Conservation (phyloP, 1,284 basidiomycete species). For the Tilletia indica region DNA sequence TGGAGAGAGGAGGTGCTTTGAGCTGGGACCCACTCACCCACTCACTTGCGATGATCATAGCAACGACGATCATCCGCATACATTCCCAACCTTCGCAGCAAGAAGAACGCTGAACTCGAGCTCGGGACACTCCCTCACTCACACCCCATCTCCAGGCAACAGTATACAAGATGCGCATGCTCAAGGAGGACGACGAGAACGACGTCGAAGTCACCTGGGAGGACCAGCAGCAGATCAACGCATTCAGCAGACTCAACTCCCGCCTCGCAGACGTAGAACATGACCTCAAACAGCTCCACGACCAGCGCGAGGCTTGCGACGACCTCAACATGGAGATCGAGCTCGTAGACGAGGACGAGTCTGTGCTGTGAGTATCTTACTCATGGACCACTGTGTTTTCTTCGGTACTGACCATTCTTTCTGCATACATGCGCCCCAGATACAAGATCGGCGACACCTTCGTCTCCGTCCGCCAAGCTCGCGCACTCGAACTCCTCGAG, state of each 20-base stretch:
- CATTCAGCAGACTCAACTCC: slow-evolving; percentile 86
- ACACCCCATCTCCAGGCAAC: background rate
- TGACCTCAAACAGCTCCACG: slow-evolving; percentile 70
- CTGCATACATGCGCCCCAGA: slow-evolving; percentile 2
- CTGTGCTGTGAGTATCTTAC: slow-evolving; percentile 24
- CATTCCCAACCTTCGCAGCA: background rate
- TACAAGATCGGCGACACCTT: slow-evolving; percentile 91
- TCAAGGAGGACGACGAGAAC: slow-evolving; percentile 63
- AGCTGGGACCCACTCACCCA: too few relatives aligned
- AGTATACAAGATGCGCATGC: slow-evolving; percentile 10
- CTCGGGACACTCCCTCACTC: background rate
- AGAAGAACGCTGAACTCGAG: background rate
- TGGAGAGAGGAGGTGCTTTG: background rate
- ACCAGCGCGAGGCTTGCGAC: slow-evolving; percentile 89
- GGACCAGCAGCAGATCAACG: slow-evolving; percentile 89
- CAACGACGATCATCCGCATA: too few relatives aligned
- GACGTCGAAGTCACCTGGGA: slow-evolving; percentile 87
- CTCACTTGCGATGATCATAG: background rate
- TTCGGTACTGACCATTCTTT: too few relatives aligned
- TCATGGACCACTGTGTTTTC: too few relatives aligned
- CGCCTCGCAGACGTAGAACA: slow-evolving; percentile 72
- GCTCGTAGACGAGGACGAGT: slow-evolving; percentile 70
- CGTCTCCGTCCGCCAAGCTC: slow-evolving; percentile 70
- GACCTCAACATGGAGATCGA: slow-evolving; percentile 84
- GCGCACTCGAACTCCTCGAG: slow-evolving; percentile 74